Conservation (phyloP, 805 yeast genomes). For the Yarrowia sp. region DNA sequence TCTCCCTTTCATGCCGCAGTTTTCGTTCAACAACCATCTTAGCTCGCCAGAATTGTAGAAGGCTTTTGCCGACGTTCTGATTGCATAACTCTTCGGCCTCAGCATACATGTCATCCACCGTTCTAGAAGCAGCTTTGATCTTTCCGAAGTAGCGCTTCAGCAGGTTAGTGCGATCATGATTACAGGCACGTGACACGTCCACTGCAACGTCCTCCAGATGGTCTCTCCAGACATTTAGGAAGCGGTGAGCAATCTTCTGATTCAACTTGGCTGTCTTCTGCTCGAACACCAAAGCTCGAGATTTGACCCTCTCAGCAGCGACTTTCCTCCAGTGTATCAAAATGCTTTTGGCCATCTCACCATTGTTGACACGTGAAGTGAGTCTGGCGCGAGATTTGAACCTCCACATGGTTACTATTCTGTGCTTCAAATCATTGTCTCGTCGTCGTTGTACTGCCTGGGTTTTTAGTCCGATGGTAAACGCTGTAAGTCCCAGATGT, state of each 20-base stretch:
- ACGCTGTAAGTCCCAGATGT: slow-evolving; percentile 7
- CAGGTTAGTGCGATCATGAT: background rate
- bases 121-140: background rate
- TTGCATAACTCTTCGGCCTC: background rate
- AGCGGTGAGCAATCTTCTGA: background rate
- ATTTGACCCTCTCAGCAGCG: background rate
- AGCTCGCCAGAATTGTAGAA: background rate
- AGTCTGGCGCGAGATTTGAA: slow-evolving; percentile 32
- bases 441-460: slow-evolving; percentile 2
- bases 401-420: slow-evolving; percentile 28
- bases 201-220: slow-evolving; percentile 17
- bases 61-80: background rate
- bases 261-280: background rate
- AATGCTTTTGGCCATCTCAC: slow-evolving; percentile 9
- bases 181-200: background rate
- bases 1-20: background rate
- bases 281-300: background rate
- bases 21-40: background rate
- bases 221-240: slow-evolving; percentile 24
- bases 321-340: slow-evolving; percentile 17
- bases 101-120: background rate
- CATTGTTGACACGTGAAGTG: slow-evolving; percentile 25
- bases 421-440: slow-evolving; percentile 9
- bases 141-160: background rate
- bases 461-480: slow-evolving; percentile 7